Evolutionary conservation across 208 protist genomes (phyloP), one percentile per base, ranked within the genome.

Genomic region (Trypanosomatidae sp.): DNA sequence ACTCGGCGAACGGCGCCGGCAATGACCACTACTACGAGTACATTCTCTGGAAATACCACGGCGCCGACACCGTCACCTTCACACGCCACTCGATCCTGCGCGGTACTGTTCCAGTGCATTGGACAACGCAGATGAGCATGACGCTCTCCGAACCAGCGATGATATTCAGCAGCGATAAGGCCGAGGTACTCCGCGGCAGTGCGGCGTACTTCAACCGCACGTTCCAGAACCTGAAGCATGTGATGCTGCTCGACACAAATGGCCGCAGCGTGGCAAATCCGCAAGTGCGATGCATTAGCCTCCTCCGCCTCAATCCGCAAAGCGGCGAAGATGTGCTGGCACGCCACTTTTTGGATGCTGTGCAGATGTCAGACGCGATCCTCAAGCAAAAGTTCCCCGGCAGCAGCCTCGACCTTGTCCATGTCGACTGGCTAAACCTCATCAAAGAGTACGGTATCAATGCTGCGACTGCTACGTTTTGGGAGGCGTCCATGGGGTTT

Each of bases 1-100:
- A 97, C 74, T 81, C 69, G 2, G 78, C 68, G 30, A 86, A 89
- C 66, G 92, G 85, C 0, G 88, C 80, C 22, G 92, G 92, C 64
- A 97, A 97, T 69, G 92, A 97, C 44, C 89, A 97, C 74, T 77
- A 85, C 69, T 97, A 97, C 75, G 92, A 97, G 72, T 92, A 91
- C 72, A 71, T 95, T 56, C 67, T 97, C 71, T 97, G 92, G 90
- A 88, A 80, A 47, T 36, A 84, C 36, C 71, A 81, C 60, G 74
- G 68, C 58, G 52, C 72, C 49, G 74, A 82, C 59, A 80, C 83
- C 13, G 72, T 92, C 50, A 83, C 74, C 39, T 96, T 87, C 74
- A 80, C 88, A 25, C 80, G 87, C 25, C 88, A 94, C 76, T 79
- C 83, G 52, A 85, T 96, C 70, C 79, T 96, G 39, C 77, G 92